Conservation (phyloP, 2,329 filamentous ascomycete species). For the Orbilia blumenaviensis region DNA sequence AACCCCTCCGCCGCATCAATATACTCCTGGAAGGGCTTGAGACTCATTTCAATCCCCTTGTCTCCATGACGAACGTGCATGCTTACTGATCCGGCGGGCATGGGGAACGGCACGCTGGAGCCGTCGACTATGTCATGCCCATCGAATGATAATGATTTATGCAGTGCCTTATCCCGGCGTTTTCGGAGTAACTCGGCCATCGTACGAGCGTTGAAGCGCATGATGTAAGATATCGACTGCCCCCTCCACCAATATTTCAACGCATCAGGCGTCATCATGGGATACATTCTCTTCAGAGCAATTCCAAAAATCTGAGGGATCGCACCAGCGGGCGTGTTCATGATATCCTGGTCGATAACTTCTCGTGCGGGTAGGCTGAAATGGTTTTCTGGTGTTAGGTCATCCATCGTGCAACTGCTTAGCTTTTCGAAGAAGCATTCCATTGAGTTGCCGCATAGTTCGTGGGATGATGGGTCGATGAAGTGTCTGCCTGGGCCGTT, state of each 20-base stretch:
- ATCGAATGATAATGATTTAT: constrained; percentile 33
- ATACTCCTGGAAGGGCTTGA: constrained; percentile 53
- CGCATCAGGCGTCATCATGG: constrained; percentile 55
- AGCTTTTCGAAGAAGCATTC: constrained; percentile 56
- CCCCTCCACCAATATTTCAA: constrained; percentile 56
- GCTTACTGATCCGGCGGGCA: constrained; percentile 55
- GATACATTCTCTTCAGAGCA: constrained; percentile 38
- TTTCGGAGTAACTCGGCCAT: constrained; percentile 44
- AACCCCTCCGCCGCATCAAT: constrained; percentile 50
- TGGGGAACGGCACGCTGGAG: constrained; percentile 52
- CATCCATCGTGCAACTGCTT: constrained; percentile 53
- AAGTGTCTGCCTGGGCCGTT: constrained; percentile 54
- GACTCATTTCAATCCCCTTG: constrained; percentile 55
- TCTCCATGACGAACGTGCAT: constrained; percentile 57
- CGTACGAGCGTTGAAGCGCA: constrained; percentile 55
- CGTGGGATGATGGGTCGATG: constrained; percentile 32
- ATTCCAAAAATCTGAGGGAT: constrained; percentile 52
- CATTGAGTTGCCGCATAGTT: constrained; percentile 53
- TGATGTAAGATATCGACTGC: constrained; percentile 55
- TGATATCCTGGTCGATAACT: constrained; percentile 25
- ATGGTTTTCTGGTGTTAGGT: constrained; percentile 32
- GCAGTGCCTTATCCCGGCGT: constrained; percentile 26
- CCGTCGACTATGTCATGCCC: constrained; percentile 33
- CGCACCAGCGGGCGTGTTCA: constrained; percentile 42
- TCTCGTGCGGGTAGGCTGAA: constrained; percentile 32